Percentiles rank a stretch among this genome's conserved stretches.
Evolutionary conservation across 306 rosid genomes (phyloP).

Genomic region (Pterocarpus santalinus): DNA sequence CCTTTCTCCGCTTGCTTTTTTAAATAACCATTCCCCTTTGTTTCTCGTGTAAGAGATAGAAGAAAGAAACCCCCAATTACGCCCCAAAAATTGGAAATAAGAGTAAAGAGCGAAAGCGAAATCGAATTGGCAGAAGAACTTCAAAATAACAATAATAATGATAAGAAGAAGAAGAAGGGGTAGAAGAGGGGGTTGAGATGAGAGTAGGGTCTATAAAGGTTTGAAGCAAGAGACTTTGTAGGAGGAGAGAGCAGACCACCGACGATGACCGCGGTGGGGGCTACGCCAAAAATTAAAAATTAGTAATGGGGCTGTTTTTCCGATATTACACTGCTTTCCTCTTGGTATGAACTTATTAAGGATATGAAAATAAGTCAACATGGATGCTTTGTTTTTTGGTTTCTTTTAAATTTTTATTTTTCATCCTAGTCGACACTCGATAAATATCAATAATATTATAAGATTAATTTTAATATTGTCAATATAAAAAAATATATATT

Average conservation of each 20-base stretch:
- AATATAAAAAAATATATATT: too few relatives aligned
- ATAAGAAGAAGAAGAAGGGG: neutral
- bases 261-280: constrained; percentile 13
- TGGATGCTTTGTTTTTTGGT: neutral
- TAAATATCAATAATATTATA: too few relatives aligned
- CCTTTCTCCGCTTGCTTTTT: neutral
- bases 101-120: neutral
- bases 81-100: too few relatives aligned
- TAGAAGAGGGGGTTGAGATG: constrained; percentile 4
- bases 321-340: neutral
- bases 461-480: too few relatives aligned
- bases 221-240: neutral
- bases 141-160: neutral
- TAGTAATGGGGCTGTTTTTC: neutral
- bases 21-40: constrained; percentile 29
- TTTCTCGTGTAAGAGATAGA: neutral
- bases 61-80: neutral
- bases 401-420: neutral
- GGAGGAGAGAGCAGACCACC: neutral
- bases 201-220: neutral
- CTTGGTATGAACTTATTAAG: neutral
- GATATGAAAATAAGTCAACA: too few relatives aligned
- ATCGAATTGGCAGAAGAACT: neutral
- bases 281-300: neutral
- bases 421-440: too few relatives aligned